Evolutionary conservation across 139 green algal genomes (phyloP).

Genomic region (Edaphochlamys debaryana): DNA sequence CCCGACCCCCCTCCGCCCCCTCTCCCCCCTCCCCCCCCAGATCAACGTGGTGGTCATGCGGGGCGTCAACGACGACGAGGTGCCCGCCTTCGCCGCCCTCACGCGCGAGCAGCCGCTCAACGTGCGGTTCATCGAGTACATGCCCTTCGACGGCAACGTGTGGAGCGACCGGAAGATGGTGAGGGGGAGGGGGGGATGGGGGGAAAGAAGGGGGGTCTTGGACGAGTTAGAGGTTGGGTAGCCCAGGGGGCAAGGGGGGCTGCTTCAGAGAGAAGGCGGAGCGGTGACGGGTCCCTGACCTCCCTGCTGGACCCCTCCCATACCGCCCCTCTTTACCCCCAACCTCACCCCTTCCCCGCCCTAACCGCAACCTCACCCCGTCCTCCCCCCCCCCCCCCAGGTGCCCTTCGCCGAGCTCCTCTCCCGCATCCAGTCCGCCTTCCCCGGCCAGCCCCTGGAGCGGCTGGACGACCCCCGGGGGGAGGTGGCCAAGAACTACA

Average conservation of each 20-base stretch:
- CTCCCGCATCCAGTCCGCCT: constrained; percentile 8
- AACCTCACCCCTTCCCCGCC: background rate
- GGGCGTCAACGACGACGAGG: constrained; percentile 97
- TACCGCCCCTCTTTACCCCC: background rate
- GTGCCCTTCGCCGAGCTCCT: constrained; percentile 87
- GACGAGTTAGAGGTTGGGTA: no score
- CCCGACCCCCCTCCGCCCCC: no score
- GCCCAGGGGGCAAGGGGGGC: background rate
- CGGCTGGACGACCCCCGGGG: constrained; percentile 70
- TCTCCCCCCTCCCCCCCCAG: no score
- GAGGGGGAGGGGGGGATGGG: background rate
- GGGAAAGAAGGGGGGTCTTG: background rate
- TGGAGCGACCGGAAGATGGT: constrained; percentile 92
- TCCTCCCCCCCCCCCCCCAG: constrained; percentile 42
- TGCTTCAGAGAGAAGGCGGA: no score
- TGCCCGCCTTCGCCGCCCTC: constrained; percentile 94
- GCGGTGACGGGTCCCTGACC: no score
- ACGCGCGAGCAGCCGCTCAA: constrained; percentile 89
- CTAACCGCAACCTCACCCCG: no score
- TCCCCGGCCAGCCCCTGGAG: constrained; percentile 46
- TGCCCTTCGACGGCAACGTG: constrained; percentile 99
- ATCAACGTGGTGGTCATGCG: constrained; percentile 98
- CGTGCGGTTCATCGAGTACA: constrained; percentile 99
- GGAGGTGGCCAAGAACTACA: constrained; percentile 97
- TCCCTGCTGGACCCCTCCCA: background rate